Base-by-base conservation (phyloP, 2,329 filamentous ascomycete species). In the Fusarium pseudonygamai region DNA sequence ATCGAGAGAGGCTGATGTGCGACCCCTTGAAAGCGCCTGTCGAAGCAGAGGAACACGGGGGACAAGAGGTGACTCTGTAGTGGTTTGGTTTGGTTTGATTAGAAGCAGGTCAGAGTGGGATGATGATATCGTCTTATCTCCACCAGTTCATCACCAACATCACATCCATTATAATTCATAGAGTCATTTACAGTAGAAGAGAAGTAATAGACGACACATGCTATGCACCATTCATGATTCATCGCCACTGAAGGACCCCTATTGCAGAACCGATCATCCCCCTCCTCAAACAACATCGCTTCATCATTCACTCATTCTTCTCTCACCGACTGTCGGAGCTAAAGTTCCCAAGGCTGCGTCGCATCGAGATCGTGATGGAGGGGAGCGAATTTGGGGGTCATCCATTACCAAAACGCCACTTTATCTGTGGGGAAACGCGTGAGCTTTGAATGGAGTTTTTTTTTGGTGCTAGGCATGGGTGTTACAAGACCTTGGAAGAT, bases 391-490 rank as follows among this genome's bases (percentile, higher is more conserved):
- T 68, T 66, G 65, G 66, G 67, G 64, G 67, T 72, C 71, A 74
- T 30, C n/a, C n/a, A n/a, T n/a, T n/a, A n/a, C n/a, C n/a, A n/a
- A n/a, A n/a, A n/a, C 66, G 62, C 69, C 66, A 64, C 53, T 66
- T 66, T 60, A 65, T 75, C 74, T 63, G 76, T 78, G 74, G 76
- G 73, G 76, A 78, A 78, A 75, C 71, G 76, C 75, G 74, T 78
- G 75, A 77, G 75, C 63, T 75, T 75, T 34, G 30, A 36, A 40
- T 39, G n/a, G 34, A 9, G 34, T 43, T 45, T 46, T 64, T 62
- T 61, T 64, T 59, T 55, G 40, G 65, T 68, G 64, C 65, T 68
- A 67, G 63, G 49, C 52, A 59, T 55, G 50, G 50, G 34, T 55
- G 24, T 28, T 40, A 18, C 50, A 55, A 40, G 50, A 40, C 50